Conservation (phyloP, 2,329 filamentous ascomycete species). For the Nemania abortiva region DNA sequence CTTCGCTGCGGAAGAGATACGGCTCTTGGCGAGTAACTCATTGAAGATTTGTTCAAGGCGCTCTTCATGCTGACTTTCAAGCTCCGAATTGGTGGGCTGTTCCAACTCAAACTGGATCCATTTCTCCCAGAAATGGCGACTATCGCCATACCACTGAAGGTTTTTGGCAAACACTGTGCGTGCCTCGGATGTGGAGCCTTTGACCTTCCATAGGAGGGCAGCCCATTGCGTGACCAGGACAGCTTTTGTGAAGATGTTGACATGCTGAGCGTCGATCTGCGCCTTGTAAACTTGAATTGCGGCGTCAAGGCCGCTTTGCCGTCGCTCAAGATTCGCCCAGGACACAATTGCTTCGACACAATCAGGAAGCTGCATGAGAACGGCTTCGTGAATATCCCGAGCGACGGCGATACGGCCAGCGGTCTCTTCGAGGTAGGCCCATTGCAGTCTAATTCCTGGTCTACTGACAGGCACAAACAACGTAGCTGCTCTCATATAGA, state of each 20-base stretch:
- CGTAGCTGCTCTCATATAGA: conserved; percentile 88
- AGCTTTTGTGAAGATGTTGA: conserved; percentile 84
- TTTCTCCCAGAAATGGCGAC: conserved; percentile 87
- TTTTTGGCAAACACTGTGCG: conserved; percentile 87
- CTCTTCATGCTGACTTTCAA: conserved; percentile 73
- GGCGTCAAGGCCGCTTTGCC: conserved; percentile 84
- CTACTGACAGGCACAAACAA: conserved; percentile 88
- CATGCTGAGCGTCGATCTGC: conserved; percentile 79
- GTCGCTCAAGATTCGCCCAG: conserved; percentile 85
- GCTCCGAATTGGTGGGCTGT: conserved; percentile 76
- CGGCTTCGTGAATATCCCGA: conserved; percentile 84
- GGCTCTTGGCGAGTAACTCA: conserved; percentile 78
- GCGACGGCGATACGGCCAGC: conserved; percentile 81
- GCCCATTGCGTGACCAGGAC: conserved; percentile 92
- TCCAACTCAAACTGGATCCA: conserved; percentile 91
- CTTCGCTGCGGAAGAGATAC: conserved; percentile 74
- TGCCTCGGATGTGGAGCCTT: conserved; percentile 83
- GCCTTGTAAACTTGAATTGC: conserved; percentile 86
- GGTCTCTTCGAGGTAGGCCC: conserved; percentile 95
- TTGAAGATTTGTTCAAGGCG: conserved; percentile 86
- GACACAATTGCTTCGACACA: conserved; percentile 90
- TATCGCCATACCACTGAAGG: conserved; percentile 85
- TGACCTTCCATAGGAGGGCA: conserved; percentile 85
- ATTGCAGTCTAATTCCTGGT: conserved; percentile 86
- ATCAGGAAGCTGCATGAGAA: conserved; percentile 80